A percentile compares a stretch with the other conserved stretches of the same genome.
phyloP scores from a whole-genome alignment of 345 rosid species.

The Eucalyptus virginea region DNA sequence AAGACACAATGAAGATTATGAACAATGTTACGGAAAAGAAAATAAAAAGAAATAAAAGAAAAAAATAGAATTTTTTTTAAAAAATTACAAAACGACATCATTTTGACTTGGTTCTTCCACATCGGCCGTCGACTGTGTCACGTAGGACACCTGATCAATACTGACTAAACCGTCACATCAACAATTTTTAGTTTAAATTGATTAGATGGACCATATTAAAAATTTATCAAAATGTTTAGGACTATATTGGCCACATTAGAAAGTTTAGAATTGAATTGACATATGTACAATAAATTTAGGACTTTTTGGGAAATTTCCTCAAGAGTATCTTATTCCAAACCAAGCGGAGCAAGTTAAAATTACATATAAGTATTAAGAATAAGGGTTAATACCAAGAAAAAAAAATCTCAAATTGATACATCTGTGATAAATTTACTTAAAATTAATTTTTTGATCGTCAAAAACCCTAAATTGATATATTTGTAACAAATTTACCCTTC shows the following conservation, averaged over 20 bases:
- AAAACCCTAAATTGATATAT: no score
- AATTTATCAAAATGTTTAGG: background rate
- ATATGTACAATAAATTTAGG: fast-evolving
- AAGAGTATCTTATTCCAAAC: background rate
- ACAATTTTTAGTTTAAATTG: background rate
- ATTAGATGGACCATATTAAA: background rate
- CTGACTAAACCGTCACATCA: fast-evolving
- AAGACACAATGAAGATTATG: background rate
- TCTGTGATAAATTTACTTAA: fast-evolving
- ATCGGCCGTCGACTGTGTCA: fast-evolving
- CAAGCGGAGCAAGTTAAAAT: background rate
- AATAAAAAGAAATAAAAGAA: background rate
- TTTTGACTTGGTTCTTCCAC: background rate
- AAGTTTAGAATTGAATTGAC: background rate
- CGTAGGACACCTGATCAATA: background rate
- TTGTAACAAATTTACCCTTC: no score
- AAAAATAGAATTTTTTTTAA: background rate
- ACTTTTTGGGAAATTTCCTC: background rate
- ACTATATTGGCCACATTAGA: background rate
- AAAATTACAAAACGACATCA: background rate
- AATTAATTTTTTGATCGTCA: no score
- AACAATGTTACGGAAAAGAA: background rate
- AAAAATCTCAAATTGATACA: no score
- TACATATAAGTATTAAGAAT: background rate
- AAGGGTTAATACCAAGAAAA: no score